A percentile compares a stretch with the other conserved stretches of the same genome.
phyloP scores from a whole-genome alignment of 495 filamentous ascomycete genomes.

The Pseudomonodictys pantanalensis region DNA sequence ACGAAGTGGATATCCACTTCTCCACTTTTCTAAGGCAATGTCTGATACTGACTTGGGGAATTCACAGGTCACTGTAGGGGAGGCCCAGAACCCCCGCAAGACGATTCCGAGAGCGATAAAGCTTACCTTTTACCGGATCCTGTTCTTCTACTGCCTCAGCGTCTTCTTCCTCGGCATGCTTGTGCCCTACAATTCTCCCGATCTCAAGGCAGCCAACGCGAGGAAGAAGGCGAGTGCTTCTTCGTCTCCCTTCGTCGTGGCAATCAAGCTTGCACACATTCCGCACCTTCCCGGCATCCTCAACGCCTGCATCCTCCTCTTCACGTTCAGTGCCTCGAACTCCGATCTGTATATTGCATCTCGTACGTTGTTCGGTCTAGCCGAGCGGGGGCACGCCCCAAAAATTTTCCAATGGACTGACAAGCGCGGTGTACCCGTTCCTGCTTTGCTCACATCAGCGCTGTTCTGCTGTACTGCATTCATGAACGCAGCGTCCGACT shows the following conservation, averaged over 20 bases:
- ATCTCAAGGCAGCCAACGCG: conserved; percentile 57
- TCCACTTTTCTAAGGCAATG: too few species aligned
- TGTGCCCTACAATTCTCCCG: conserved; percentile 53
- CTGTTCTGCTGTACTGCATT: conserved; percentile 68
- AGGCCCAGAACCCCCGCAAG: conserved; percentile 42
- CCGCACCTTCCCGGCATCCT: conserved; percentile 54
- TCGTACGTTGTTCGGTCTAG: conserved; percentile 75
- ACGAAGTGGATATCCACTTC: too few species aligned
- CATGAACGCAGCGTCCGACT: conserved; percentile 70
- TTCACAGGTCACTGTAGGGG: conserved; percentile 59
- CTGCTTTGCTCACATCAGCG: conserved; percentile 60
- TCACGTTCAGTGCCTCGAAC: conserved; percentile 77
- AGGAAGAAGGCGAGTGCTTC: conserved; percentile 41
- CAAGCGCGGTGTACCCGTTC: conserved; percentile 70
- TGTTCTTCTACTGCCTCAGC: conserved; percentile 47
- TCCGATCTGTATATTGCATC: conserved; percentile 80
- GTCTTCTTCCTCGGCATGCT: conserved; percentile 55
- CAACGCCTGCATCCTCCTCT: conserved; percentile 70
- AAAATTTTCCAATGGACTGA: conserved; percentile 68
- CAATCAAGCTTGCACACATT: conserved; percentile 55
- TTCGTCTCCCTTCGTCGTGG: conserved; percentile 63
- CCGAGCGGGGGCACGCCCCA: conserved; percentile 73
- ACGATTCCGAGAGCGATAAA: conserved; percentile 42
- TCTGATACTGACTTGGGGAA: too few species aligned
- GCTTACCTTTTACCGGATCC: conserved; percentile 43